phyloP scores from a whole-genome alignment of 2,329 filamentous ascomycete species.

The Aspergillus sp. region DNA sequence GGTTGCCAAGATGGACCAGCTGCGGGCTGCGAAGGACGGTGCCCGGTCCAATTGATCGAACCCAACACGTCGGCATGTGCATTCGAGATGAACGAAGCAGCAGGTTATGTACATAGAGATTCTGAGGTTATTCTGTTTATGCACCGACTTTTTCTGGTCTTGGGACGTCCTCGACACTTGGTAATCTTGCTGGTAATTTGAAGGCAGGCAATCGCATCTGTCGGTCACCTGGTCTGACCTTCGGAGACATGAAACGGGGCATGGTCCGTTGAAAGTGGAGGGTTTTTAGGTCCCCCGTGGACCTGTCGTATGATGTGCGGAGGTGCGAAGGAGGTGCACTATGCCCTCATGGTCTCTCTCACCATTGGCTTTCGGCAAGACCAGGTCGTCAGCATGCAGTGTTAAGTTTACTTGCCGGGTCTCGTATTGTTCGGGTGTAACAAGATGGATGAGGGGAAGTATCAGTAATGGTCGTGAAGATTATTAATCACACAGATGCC shows the following conservation, averaged over 20 bases:
- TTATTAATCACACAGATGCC: too few relatives aligned
- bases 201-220: too few relatives aligned
- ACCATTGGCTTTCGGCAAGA: too few relatives aligned
- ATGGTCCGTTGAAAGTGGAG: too few relatives aligned
- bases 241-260: background rate
- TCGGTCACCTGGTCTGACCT: background rate
- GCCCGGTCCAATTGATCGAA: slow-evolving; percentile 72
- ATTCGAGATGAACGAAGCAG: slow-evolving; percentile 26
- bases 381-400: background rate
- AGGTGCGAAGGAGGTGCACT: too few relatives aligned
- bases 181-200: slow-evolving; percentile 8
- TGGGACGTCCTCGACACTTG: slow-evolving; percentile 23
- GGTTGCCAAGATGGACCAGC: slow-evolving; percentile 97
- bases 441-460: too few relatives aligned
- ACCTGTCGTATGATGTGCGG: too few relatives aligned
- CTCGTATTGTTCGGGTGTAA: background rate
- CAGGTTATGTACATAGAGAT: slow-evolving; percentile 40
- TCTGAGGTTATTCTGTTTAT: slow-evolving; percentile 32
- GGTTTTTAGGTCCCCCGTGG: too few relatives aligned
- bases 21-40: slow-evolving; percentile 80
- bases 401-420: background rate
- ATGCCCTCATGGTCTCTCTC: too few relatives aligned
- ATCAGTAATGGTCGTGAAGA: too few relatives aligned
- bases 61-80: slow-evolving; percentile 19
- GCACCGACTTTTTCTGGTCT: slow-evolving; percentile 33